Conservation (phyloP, 805 yeast species). For the Pichia ethanolica region DNA sequence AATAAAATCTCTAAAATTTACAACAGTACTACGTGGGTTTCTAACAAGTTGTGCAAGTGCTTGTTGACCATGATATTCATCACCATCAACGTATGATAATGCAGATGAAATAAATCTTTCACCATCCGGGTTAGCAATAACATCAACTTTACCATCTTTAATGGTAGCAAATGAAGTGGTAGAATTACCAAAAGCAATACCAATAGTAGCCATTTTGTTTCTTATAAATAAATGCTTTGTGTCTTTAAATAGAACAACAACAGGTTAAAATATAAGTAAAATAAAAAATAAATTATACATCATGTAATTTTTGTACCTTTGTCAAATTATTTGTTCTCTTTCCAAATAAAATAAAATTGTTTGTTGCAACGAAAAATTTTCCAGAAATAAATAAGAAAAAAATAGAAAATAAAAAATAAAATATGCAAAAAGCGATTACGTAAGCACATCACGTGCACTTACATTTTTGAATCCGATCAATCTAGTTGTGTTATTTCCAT, state of each 20-base stretch:
- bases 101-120: constrained; percentile 95
- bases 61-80: constrained; percentile 96
- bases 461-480: too few species aligned
- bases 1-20: constrained; percentile 88
- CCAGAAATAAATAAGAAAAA: too few species aligned
- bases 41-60: constrained; percentile 89
- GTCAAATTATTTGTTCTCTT: too few species aligned
- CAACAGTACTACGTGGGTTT: constrained; percentile 78
- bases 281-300: too few species aligned
- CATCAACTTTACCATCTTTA: constrained; percentile 88
- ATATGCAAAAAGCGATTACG: too few species aligned
- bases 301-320: too few species aligned
- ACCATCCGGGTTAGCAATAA: constrained; percentile 98
- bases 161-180: constrained; percentile 91
- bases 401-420: too few species aligned
- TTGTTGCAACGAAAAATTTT: too few species aligned
- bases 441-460: too few species aligned
- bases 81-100: constrained; percentile 84
- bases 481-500: too few species aligned
- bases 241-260: neutral
- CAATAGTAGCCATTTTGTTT: constrained; percentile 55
- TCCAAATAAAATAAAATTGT: too few species aligned
- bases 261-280: too few species aligned
- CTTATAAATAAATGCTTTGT: neutral
- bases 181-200: constrained; percentile 94